These are phyloP conservation scores for Circinella minor DNA, from an alignment of 371 early-diverging fungal genomes.

Conservation along the genomic window DNA sequence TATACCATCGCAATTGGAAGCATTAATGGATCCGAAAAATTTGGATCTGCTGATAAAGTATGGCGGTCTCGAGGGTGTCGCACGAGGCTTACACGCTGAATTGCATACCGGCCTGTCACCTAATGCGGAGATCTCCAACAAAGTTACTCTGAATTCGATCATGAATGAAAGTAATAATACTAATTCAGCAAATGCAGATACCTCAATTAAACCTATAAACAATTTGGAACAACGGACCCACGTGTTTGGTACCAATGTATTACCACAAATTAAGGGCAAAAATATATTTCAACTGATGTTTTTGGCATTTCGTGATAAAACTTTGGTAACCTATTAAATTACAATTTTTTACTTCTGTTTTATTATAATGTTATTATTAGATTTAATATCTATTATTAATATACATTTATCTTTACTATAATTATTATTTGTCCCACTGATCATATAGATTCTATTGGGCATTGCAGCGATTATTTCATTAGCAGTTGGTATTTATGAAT, in stretches of 20 bases:
- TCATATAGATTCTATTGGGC: conserved; percentile 65
- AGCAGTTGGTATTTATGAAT: conserved; percentile 86
- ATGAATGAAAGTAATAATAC: background rate
- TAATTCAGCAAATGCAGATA: conserved; percentile 1
- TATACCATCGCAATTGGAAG: conserved; percentile 50
- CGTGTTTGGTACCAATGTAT: conserved; percentile 66
- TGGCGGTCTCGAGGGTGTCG: conserved; percentile 57
- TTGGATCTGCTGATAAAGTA: conserved; percentile 44
- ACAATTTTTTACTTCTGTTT: too few relatives aligned
- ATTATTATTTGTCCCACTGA: too few relatives aligned
- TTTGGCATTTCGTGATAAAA: conserved; percentile 83
- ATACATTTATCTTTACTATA: too few relatives aligned
- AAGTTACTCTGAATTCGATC: conserved; percentile 28
- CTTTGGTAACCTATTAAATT: conserved; percentile 51
- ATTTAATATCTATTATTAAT: too few relatives aligned
- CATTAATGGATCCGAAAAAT: conserved; percentile 64
- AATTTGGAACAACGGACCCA: conserved; percentile 13
- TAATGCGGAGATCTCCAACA: conserved; percentile 20
- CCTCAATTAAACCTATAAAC: conserved; percentile 12
- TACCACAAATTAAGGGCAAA: conserved; percentile 68
- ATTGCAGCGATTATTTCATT: conserved; percentile 87
- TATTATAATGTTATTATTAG: too few relatives aligned
- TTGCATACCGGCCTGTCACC: conserved; percentile 48
- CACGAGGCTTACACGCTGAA: conserved; percentile 61
- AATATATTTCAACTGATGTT: conserved; percentile 72